Evolutionary conservation across 257 asterid species (phyloP), one percentile per base, ranked within the genome.

Genomic region (Pogostemon cablin): DNA sequence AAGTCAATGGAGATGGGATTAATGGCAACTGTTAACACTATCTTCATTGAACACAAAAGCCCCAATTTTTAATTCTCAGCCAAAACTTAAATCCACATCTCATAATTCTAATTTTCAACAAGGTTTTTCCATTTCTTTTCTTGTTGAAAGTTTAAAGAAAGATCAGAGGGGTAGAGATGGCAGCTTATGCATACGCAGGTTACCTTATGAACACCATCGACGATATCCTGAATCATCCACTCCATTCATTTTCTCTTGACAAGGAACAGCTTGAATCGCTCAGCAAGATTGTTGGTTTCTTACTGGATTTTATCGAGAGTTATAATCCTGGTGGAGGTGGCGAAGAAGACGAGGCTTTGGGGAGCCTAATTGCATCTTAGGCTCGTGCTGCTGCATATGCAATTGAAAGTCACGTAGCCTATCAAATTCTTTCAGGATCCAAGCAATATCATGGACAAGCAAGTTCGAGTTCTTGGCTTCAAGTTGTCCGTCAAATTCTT

Each of bases 111-210:
- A 20, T 20, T 20, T 20, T 20, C 25, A 0, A 20, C 25, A 20
- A 1, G 25, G 1, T 20, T 20, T 10, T 6, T 2, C 1, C 2
- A 1, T 10, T 43, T 43, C 9, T 43, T 43, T 0, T 20, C 1
- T 20, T 20, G 25, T n/a, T n/a, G n/a, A n/a, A 20, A 20, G 1
- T 20, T 20, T 20, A 20, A 20, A 20, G 25, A 20, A 20, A 20
- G 25, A 20, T 1, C 25, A 20, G 25, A 20, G n/a, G 25, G 25
- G 25, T 20, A 20, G 25, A 20, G 25, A 20, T 20, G 25, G 25
- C 25, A 20, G 62, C 62, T 12, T 68, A 68, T 54, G 72, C 63
- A 39, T 62, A 62, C 3, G 41, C 39, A 17, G 72, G 20, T 39
- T 38, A 64, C 5, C n/a, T 54, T 41, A 40, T 39, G 20, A 53